These are phyloP conservation scores for Tylopilus sp. DNA, from an alignment of 1,284 basidiomycete species.

Conservation along the genomic window DNA sequence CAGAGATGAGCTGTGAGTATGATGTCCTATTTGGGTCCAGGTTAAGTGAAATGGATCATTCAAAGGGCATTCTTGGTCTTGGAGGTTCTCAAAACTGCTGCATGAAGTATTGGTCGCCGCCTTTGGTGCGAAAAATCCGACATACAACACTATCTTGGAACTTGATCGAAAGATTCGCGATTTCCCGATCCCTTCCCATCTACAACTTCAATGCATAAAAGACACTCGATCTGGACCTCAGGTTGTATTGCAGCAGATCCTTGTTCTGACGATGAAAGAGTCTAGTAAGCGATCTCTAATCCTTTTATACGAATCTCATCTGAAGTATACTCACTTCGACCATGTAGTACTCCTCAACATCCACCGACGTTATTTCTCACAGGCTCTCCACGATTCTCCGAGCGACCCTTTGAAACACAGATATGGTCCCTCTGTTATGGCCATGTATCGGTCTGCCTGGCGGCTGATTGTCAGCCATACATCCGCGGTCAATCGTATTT, in stretches of 20 bases:
- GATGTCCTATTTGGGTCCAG: not conserved
- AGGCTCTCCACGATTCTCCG: constrained; percentile 59
- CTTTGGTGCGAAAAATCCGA: constrained; percentile 53
- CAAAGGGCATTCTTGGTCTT: constrained; percentile 58
- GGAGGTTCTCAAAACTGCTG: constrained; percentile 52
- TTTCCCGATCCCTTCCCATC: constrained; percentile 50
- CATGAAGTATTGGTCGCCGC: constrained; percentile 52
- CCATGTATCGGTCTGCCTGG: constrained; percentile 70
- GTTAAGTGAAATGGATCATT: not conserved
- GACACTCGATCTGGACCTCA: constrained; percentile 18
- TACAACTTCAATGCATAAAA: constrained; percentile 42
- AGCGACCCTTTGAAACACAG: constrained; percentile 56
- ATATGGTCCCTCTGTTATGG: constrained; percentile 66
- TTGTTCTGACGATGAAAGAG: constrained; percentile 56
- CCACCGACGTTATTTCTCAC: constrained; percentile 66
- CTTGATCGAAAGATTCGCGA: constrained; percentile 53
- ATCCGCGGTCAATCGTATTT: constrained; percentile 41
- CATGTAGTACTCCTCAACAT: constrained; percentile 59
- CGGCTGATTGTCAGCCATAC: constrained; percentile 52
- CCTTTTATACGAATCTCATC: not conserved
- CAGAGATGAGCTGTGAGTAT: constrained; percentile 50
- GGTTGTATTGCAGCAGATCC: constrained; percentile 45
- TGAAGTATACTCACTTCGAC: constrained; percentile 1
- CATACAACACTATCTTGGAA: constrained; percentile 47
- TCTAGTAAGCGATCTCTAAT: constrained; percentile 47